phyloP scores from a whole-genome alignment of 1,284 basidiomycete species.

The Xerocomus minutiporus region DNA sequence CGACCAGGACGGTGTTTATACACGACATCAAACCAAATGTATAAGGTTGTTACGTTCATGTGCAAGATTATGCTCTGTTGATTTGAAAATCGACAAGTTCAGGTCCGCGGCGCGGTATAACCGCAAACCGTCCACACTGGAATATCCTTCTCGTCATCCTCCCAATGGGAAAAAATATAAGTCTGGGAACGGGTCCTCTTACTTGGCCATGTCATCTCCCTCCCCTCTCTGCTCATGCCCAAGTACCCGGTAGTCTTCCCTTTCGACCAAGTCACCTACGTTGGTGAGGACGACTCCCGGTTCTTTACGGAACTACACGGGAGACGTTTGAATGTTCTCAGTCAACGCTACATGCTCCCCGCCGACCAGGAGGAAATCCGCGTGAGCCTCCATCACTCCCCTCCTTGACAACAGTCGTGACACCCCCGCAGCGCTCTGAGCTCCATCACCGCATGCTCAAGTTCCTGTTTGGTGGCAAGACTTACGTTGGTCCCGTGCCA shows the following conservation, averaged over 20 bases:
- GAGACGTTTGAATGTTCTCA: constrained; percentile 48
- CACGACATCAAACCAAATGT: constrained; percentile 71
- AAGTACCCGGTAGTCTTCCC: constrained; percentile 34
- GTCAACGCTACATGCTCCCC: constrained; percentile 53
- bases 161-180: constrained; percentile 28
- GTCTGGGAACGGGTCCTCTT: constrained; percentile 16
- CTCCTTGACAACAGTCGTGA: constrained; percentile 4
- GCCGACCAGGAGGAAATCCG: constrained; percentile 58
- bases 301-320: constrained; percentile 49
- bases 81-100: constrained; percentile 30
- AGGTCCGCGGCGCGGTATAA: constrained; percentile 31
- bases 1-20: constrained; percentile 83
- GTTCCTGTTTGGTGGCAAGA: constrained; percentile 58
- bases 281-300: constrained; percentile 43
- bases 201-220: constrained; percentile 19
- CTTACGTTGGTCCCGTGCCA: constrained; percentile 59
- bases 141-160: constrained; percentile 33
- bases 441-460: constrained; percentile 58
- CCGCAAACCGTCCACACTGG: constrained; percentile 27
- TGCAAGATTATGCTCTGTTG: constrained; percentile 27
- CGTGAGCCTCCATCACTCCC: constrained; percentile 32
- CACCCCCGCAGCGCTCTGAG: constrained; percentile 47
- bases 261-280: constrained; percentile 34
- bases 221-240: constrained; percentile 23
- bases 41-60: constrained; percentile 30